Evolutionary conservation across 495 filamentous ascomycete genomes (phyloP), one percentile per base, ranked within the genome.

Genomic region (Neurospora discreta): DNA sequence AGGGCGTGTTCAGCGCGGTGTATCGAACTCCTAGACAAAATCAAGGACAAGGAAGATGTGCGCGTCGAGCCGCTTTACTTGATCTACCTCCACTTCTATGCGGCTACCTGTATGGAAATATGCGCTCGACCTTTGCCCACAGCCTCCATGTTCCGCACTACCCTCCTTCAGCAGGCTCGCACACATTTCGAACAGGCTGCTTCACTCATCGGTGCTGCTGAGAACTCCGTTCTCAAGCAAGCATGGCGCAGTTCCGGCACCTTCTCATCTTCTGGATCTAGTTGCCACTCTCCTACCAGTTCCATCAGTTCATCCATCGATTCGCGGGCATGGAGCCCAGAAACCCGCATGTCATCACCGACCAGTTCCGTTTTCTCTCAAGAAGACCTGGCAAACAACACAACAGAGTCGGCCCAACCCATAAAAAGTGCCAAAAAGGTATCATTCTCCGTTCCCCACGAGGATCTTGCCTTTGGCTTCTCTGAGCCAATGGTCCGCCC

Each of bases 61-160:
- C 73, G 80, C 13, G 75, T 83, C 42, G 84, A 86, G 69, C 84
- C 86, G 16, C 70, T 85, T 16, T 83, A 85, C 75, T 78, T 83
- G 8, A 85, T 87, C 65, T 86, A 87, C 71, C 76, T 88, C 6
- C 83, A 83, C 70, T 88, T 87, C 75, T 87, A 85, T 69, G 85
- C 85, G 9, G 86, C 86, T 2, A 82, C 82, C 18, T 85, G 84
- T 4, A 78, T 86, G 40, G 86, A 88, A 74, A 80, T 84, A 44
- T 85, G 82, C 65, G 85, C 85, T n/a, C 81, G 81, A 26, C 79
- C 84, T 18, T 78, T 87, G 10, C 83, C 83, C 2, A 40, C 43
- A 18, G 75, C 77, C 13, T 80, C 78, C 58, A 75, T 79, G 20
- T 80, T 81, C 46, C 82, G 85, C 39, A 79, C 80, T 46, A 83